Conservation (phyloP, 305 asterid genomes). For the Lippia alba region DNA sequence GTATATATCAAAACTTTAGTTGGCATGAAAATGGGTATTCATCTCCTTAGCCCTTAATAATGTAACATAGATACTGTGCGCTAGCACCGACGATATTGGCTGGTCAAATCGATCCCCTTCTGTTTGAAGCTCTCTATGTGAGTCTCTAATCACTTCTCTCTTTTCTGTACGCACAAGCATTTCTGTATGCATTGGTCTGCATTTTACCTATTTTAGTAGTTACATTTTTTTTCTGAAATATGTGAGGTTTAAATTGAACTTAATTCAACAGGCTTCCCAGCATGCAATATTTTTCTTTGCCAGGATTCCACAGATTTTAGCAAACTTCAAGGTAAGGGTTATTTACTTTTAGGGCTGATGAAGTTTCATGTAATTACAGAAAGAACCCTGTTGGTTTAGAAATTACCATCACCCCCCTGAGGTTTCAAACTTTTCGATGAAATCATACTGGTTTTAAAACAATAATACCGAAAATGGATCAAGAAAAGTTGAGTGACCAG, state of each 20-base stretch:
- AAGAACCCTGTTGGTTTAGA: too few species aligned
- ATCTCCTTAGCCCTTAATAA: conserved; percentile 46
- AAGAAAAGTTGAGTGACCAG: too few species aligned
- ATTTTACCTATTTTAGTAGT: conserved; percentile 3
- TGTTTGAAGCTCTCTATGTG: conserved; percentile 82
- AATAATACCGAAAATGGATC: not conserved
- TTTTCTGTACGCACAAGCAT: not conserved
- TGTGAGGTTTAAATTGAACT: conserved; percentile 17
- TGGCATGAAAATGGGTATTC: conserved; percentile 5
- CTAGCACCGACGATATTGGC: conserved; percentile 70
- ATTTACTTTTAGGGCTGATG: too few species aligned
- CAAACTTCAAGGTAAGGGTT: conserved; percentile 66
- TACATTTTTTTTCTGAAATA: conserved; percentile 21
- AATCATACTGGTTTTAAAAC: not conserved
- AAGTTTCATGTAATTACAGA: too few species aligned
- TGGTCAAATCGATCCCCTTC: conserved; percentile 69
- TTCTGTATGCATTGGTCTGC: not conserved
- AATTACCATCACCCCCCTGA: too few species aligned
- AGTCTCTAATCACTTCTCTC: conserved; percentile 39
- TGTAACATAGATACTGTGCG: conserved; percentile 59
- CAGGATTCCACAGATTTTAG: conserved; percentile 83
- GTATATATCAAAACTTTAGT: not conserved
- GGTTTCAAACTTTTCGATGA: too few species aligned
- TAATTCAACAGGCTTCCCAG: conserved; percentile 75
- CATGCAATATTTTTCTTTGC: conserved; percentile 90